Evolutionary conservation across 805 yeast species (phyloP).

Genomic region (Yamadazyma nakazawae): DNA sequence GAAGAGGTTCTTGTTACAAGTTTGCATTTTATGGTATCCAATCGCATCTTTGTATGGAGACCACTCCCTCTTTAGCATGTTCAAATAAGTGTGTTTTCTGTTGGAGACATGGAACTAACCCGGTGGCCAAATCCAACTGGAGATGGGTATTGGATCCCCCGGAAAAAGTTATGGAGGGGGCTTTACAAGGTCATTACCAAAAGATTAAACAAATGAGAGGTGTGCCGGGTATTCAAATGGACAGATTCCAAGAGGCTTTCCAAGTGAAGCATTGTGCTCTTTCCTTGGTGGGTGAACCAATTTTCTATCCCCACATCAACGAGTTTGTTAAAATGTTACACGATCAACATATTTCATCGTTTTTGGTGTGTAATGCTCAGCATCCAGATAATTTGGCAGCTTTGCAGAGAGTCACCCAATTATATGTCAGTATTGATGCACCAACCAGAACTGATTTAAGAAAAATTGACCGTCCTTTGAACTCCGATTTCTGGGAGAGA

Average conservation of each 20-base stretch:
- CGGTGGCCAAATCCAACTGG: slow-evolving; percentile 90
- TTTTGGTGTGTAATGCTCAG: slow-evolving; percentile 92
- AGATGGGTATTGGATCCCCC: slow-evolving; percentile 95
- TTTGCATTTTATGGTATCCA: slow-evolving; percentile 88
- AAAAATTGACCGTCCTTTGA: slow-evolving; percentile 83
- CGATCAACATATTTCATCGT: slow-evolving; percentile 74
- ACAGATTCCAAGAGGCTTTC: slow-evolving; percentile 87
- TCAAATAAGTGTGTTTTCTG: slow-evolving; percentile 95
- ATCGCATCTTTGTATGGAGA: slow-evolving; percentile 92
- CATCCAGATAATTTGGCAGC: slow-evolving; percentile 80
- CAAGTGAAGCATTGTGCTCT: slow-evolving; percentile 87
- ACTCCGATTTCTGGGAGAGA: slow-evolving; percentile 91
- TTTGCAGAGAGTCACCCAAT: slow-evolving; percentile 77
- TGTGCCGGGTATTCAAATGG: slow-evolving; percentile 90
- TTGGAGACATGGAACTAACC: slow-evolving; percentile 97
- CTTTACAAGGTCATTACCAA: slow-evolving; percentile 82
- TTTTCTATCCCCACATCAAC: slow-evolving; percentile 87
- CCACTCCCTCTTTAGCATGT: slow-evolving; percentile 91
- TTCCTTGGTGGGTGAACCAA: slow-evolving; percentile 92
- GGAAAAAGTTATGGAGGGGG: slow-evolving; percentile 78
- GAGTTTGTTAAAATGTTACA: slow-evolving; percentile 81
- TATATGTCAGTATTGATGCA: slow-evolving; percentile 92
- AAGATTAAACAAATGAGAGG: slow-evolving; percentile 94
- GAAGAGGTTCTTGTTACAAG: slow-evolving; percentile 92
- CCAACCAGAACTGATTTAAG: slow-evolving; percentile 79